A percentile compares a stretch with the other conserved stretches of the same genome.
Evolutionary conservation across 768 basidiomycete genomes (phyloP).

Genomic region (Inosperma sp.): DNA sequence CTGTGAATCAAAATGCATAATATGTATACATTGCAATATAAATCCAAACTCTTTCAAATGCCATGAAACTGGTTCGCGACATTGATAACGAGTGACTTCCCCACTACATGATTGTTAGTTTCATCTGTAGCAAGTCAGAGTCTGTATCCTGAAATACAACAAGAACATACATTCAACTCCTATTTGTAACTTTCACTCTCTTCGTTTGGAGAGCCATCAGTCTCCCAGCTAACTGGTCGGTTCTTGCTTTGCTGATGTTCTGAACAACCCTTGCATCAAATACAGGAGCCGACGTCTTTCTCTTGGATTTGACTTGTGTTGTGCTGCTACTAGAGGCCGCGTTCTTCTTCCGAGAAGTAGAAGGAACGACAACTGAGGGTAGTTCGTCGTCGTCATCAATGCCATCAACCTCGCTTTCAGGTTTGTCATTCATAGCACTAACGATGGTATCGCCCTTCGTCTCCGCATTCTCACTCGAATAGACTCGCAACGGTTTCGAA

Average conservation of each 20-base stretch:
- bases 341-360: background rate
- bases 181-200: too few relatives aligned
- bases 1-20: too few relatives aligned
- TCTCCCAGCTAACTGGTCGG: too few relatives aligned
- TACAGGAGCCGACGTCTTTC: background rate
- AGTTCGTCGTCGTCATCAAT: background rate
- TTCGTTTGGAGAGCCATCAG: too few relatives aligned
- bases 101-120: too few relatives aligned
- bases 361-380: background rate
- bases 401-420: background rate
- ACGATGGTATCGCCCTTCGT: slow-evolving; percentile 5
- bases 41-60: slow-evolving; percentile 48
- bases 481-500: background rate
- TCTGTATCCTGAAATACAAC: too few relatives aligned
- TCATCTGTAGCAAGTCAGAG: too few relatives aligned
- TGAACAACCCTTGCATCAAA: too few relatives aligned
- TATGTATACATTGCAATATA: too few relatives aligned
- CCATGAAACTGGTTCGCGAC: slow-evolving; percentile 76
- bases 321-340: background rate
- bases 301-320: background rate
- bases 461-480: background rate
- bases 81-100: slow-evolving; percentile 95
- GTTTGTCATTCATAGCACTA: too few relatives aligned
- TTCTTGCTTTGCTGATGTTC: too few relatives aligned
- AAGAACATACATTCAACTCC: too few relatives aligned